These are phyloP conservation scores for Symbiotaphrina buchneri DNA, from an alignment of 495 filamentous ascomycete genomes.

Conservation along the genomic window DNA sequence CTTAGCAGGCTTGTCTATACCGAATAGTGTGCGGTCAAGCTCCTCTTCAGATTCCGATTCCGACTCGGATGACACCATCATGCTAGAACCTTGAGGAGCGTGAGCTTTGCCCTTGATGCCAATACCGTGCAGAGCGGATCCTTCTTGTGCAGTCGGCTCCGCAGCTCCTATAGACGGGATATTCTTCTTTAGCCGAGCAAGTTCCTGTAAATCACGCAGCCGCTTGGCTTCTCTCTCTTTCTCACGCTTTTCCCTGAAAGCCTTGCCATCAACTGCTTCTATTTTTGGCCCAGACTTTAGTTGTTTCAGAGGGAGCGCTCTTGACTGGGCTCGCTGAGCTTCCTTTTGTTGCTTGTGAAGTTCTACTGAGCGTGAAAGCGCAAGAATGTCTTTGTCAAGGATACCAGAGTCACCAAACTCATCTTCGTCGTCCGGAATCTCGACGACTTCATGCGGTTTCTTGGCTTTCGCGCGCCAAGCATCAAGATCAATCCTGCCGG, in stretches of 20 bases:
- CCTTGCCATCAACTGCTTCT: slow-evolving; percentile 13
- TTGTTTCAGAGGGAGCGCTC: slow-evolving; percentile 16
- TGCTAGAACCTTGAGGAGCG: slow-evolving; percentile 42
- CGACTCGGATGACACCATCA: slow-evolving; percentile 60
- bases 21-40: slow-evolving; percentile 36
- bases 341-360: slow-evolving; percentile 19
- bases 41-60: slow-evolving; percentile 47
- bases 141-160: slow-evolving; percentile 41
- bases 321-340: slow-evolving; percentile 14
- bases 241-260: slow-evolving; percentile 45
- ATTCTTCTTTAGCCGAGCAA: slow-evolving; percentile 37
- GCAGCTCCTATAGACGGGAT: slow-evolving; percentile 27
- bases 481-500: slow-evolving; percentile 46
- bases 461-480: slow-evolving; percentile 14
- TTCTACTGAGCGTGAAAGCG: slow-evolving; percentile 24
- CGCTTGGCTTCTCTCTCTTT: slow-evolving; percentile 52
- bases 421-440: slow-evolving; percentile 20
- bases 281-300: slow-evolving; percentile 14
- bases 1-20: slow-evolving; percentile 20
- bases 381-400: slow-evolving; percentile 19
- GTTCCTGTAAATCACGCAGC: slow-evolving; percentile 40
- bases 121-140: slow-evolving; percentile 53
- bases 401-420: slow-evolving; percentile 19
- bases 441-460: slow-evolving; percentile 7
- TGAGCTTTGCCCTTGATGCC: slow-evolving; percentile 68